Evolutionary conservation across 106 monocot genomes (phyloP).

Genomic region (Alisma plantagoaquatica): DNA sequence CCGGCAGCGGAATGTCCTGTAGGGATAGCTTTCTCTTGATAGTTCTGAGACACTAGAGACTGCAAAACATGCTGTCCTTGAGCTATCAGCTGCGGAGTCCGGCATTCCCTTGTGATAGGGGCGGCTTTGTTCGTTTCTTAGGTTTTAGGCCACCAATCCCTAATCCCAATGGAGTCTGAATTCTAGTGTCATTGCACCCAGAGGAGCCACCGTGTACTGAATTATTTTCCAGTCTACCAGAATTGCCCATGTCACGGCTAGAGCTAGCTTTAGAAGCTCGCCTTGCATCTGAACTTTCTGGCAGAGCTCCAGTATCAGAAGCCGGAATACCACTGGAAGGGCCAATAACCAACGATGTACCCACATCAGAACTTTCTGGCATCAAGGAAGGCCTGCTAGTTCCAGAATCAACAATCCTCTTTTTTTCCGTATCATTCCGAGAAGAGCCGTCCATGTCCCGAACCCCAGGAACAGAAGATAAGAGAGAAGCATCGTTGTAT

Average conservation of each 20-base stretch:
- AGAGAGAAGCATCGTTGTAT: too few species aligned
- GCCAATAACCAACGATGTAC: too few species aligned
- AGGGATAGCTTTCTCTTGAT: conserved; percentile 4
- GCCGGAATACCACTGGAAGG: conserved; percentile 1
- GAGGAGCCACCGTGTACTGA: too few species aligned
- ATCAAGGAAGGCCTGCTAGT: too few species aligned
- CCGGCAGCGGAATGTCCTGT: conserved; percentile 21
- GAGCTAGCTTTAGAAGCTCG: conserved; percentile 11
- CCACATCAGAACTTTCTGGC: too few species aligned
- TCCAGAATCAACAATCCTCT: too few species aligned
- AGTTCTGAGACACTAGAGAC: conserved; percentile 34
- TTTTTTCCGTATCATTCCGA: too few species aligned
- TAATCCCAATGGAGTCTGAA: conserved; percentile 61
- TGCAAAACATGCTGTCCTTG: conserved; percentile 43
- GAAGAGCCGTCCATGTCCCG: too few species aligned
- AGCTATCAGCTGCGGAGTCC: conserved; percentile 29
- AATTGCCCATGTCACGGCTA: too few species aligned
- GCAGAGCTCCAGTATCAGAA: background rate
- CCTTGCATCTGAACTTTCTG: background rate
- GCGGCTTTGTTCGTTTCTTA: conserved; percentile 49
- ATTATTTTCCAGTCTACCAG: too few species aligned
- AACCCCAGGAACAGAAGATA: too few species aligned
- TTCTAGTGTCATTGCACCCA: too few species aligned
- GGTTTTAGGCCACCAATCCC: conserved; percentile 66
- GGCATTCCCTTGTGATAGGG: conserved; percentile 24